These are phyloP conservation scores for Phytophthora pisi DNA, from an alignment of 352 stramenopile genomes.

Conservation along the genomic window DNA sequence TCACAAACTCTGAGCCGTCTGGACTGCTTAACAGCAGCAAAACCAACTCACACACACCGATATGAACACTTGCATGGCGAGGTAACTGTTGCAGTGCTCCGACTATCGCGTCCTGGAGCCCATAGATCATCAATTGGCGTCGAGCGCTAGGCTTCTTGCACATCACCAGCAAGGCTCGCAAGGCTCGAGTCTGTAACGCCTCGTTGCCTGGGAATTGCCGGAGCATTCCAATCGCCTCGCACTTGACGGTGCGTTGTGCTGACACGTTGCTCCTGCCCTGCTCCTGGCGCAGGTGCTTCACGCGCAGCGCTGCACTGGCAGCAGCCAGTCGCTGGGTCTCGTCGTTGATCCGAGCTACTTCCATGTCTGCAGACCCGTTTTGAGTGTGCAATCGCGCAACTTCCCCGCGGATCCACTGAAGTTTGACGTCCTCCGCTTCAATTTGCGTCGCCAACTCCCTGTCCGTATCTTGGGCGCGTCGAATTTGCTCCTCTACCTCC, in stretches of 20 bases:
- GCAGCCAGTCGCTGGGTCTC: conserved; percentile 17
- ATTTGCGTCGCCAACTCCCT: conserved; percentile 23
- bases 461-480: conserved; percentile 20
- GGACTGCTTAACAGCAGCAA: conserved; percentile 19
- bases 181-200: conserved; percentile 24
- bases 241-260: conserved; percentile 28
- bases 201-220: conserved; percentile 35
- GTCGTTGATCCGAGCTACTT: conserved; percentile 25
- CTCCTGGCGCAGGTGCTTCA: conserved; percentile 15
- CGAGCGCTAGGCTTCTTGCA: conserved; percentile 26
- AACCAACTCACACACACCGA: conserved; percentile 31
- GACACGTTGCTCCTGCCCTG: conserved; percentile 17
- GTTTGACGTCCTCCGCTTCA: conserved; percentile 21
- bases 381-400: conserved; percentile 30
- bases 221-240: conserved; percentile 35
- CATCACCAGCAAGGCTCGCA: conserved; percentile 30
- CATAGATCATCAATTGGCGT: conserved; percentile 31
- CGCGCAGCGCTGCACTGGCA: conserved; percentile 8
- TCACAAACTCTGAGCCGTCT: conserved; percentile 1
- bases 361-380: conserved; percentile 26
- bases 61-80: conserved; percentile 21
- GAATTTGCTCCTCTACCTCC: conserved; percentile 35
- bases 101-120: conserved; percentile 28
- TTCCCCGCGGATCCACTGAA: conserved; percentile 33
- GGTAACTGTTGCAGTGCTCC: conserved; percentile 32